These are phyloP conservation scores for Colletotrichum phormii DNA, from an alignment of 2,329 filamentous ascomycete species.

Conservation along the genomic window DNA sequence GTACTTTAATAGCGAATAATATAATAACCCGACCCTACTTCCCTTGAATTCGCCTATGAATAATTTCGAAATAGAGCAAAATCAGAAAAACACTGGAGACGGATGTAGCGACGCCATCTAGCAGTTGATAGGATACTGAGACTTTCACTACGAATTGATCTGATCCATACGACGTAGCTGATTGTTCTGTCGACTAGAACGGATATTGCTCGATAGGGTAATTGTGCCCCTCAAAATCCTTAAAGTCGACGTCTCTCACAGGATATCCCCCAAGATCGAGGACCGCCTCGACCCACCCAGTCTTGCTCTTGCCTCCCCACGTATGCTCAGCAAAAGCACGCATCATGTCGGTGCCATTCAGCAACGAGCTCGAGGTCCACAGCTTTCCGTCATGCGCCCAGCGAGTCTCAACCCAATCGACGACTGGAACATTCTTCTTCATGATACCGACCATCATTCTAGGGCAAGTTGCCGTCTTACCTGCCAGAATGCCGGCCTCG, in stretches of 20 bases:
- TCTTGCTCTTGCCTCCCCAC: constrained; percentile 42
- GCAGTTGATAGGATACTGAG: too few relatives aligned
- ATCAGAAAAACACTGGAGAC: too few relatives aligned
- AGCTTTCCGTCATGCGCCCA: constrained; percentile 50
- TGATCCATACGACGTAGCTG: too few relatives aligned
- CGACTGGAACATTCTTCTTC: constrained; percentile 42
- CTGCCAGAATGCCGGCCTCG: constrained; percentile 49
- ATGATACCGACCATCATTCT: constrained; percentile 43
- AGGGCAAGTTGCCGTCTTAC: constrained; percentile 52
- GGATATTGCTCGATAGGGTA: not conserved
- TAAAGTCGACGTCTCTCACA: constrained; percentile 47
- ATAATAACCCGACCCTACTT: too few relatives aligned
- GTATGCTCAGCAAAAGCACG: constrained; percentile 42
- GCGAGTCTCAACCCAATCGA: constrained; percentile 52
- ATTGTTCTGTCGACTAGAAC: not conserved
- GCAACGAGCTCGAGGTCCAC: constrained; percentile 49
- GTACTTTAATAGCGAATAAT: too few relatives aligned
- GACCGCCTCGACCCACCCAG: constrained; percentile 38
- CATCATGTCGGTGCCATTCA: constrained; percentile 51
- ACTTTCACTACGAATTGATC: too few relatives aligned
- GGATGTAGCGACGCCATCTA: too few relatives aligned
- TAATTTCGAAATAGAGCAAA: too few relatives aligned
- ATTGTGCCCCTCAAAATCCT: constrained; percentile 40
- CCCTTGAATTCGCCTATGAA: too few relatives aligned
- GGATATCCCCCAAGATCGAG: constrained; percentile 43